phyloP scores from a whole-genome alignment of 2,329 filamentous ascomycete genomes.

The Penicillium expansum region DNA sequence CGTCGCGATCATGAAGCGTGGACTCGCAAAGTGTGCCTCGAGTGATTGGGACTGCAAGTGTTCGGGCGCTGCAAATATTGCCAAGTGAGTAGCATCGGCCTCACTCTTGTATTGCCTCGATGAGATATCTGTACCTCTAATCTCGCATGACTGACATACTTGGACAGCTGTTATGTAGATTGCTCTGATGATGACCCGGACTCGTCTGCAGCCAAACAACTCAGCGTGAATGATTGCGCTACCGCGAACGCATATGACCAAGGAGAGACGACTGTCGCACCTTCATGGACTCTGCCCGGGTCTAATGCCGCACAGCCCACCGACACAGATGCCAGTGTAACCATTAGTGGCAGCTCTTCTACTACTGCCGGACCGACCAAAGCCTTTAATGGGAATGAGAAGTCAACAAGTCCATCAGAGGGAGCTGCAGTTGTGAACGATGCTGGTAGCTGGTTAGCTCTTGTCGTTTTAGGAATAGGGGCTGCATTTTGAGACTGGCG shows the following conservation, averaged over 20 bases:
- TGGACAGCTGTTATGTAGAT: conserved; percentile 19
- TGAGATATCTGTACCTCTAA: no score
- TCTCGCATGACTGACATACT: not conserved
- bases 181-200: conserved; percentile 17
- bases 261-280: conserved; percentile 14
- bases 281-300: conserved; percentile 14
- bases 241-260: conserved; percentile 23
- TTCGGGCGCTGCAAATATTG: conserved; percentile 19
- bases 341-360: not conserved
- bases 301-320: conserved; percentile 8
- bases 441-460: conserved; percentile 17
- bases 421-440: conserved; percentile 14
- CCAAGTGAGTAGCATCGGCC: conserved; percentile 14
- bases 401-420: conserved; percentile 13
- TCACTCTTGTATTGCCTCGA: not conserved
- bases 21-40: conserved; percentile 11
- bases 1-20: conserved; percentile 12
- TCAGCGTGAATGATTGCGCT: conserved; percentile 17
- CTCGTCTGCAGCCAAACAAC: conserved; percentile 11
- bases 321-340: not conserved
- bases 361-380: conserved; percentile 6
- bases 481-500: conserved; percentile 1
- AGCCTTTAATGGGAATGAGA: conserved; percentile 2
- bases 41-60: conserved; percentile 25
- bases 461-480: conserved; percentile 16